Conservation (phyloP, 2,329 filamentous ascomycete genomes). For the Ophioceras dolichostomum region DNA sequence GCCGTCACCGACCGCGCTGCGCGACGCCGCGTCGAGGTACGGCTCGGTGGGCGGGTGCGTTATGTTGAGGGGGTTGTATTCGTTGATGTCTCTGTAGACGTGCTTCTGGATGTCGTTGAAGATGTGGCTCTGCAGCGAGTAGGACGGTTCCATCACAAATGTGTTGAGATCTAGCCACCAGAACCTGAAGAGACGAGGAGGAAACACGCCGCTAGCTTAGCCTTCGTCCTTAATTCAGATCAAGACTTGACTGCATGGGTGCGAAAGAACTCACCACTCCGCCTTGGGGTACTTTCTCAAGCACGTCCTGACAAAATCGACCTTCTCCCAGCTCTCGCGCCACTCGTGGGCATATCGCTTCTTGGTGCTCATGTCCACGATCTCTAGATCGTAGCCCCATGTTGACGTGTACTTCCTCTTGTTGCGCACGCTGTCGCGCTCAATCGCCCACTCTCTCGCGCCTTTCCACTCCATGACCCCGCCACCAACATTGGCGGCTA, state of each 20-base stretch:
- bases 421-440: slow-evolving; percentile 89
- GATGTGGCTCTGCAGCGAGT: slow-evolving; percentile 81
- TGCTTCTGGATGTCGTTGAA: slow-evolving; percentile 66
- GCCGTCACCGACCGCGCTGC: slow-evolving; percentile 65
- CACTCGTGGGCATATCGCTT: slow-evolving; percentile 98
- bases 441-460: slow-evolving; percentile 93
- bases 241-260: no score
- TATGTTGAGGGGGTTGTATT: slow-evolving; percentile 91
- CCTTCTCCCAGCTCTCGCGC: slow-evolving; percentile 99
- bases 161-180: slow-evolving; percentile 99
- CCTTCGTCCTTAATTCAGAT: no score
- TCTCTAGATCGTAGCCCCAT: slow-evolving; percentile 94
- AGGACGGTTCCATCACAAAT: slow-evolving; percentile 91
- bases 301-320: slow-evolving; percentile 78
- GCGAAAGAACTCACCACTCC: slow-evolving; percentile 68
- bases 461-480: slow-evolving; percentile 99
- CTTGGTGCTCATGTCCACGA: slow-evolving; percentile 98
- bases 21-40: slow-evolving; percentile 66
- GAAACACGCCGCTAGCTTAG: no score
- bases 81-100: slow-evolving; percentile 90
- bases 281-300: slow-evolving; percentile 91
- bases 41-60: slow-evolving; percentile 63
- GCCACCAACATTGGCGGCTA: slow-evolving; percentile 87
- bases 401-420: slow-evolving; percentile 76
- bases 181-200: slow-evolving; percentile 51